phyloP scores from a whole-genome alignment of 108 stramenopile species.

The Fragilariopsis cylindrus region DNA sequence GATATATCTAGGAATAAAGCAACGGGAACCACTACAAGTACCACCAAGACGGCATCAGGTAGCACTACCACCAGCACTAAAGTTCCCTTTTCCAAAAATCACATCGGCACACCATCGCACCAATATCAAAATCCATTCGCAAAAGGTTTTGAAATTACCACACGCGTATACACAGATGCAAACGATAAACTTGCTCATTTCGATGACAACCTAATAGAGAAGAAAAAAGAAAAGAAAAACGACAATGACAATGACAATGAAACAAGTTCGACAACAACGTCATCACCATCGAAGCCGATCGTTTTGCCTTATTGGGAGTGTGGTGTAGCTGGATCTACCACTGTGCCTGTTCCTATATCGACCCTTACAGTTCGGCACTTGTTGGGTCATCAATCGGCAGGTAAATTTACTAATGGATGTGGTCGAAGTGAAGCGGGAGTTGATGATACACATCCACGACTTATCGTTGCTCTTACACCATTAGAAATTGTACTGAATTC shows the following conservation, averaged over 20 bases:
- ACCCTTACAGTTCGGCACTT: conserved; percentile 50
- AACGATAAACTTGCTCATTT: conserved; percentile 55
- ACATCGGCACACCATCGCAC: neutral
- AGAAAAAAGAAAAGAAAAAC: neutral
- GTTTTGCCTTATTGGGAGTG: conserved; percentile 59
- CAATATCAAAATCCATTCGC: conserved; percentile 30
- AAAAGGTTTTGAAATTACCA: conserved; percentile 45
- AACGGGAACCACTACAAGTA: neutral
- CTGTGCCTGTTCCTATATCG: conserved; percentile 36
- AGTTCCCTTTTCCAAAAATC: conserved; percentile 11
- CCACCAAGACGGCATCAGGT: neutral
- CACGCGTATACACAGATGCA: conserved; percentile 56
- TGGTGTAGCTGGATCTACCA: conserved; percentile 43
- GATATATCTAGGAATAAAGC: neutral
- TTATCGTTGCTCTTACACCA: conserved; percentile 39
- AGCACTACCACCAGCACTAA: neutral
- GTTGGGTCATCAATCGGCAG: conserved; percentile 19
- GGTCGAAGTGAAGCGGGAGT: neutral
- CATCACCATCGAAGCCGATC: conserved; percentile 12
- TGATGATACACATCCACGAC: conserved; percentile 41
- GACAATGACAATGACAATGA: neutral
- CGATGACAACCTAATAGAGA: conserved; percentile 19
- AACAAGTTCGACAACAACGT: neutral
- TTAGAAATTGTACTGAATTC: conserved; percentile 47
- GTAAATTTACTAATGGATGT: conserved; percentile 6